phyloP scores from a whole-genome alignment of 1,284 basidiomycete species.

The Boletus austroedulis region DNA sequence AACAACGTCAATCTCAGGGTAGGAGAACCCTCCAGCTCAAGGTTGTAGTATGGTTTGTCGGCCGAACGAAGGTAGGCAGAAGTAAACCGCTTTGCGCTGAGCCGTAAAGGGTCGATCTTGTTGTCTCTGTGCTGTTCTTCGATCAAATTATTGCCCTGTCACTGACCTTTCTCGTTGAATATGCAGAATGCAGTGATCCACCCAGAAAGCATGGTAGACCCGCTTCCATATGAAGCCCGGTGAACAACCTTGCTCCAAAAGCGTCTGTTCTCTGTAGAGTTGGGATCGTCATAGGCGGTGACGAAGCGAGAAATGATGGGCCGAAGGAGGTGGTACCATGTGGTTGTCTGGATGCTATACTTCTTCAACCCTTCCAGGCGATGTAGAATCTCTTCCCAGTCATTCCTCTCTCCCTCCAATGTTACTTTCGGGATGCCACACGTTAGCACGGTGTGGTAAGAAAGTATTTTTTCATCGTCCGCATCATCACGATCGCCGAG shows the following conservation, averaged over 20 bases:
- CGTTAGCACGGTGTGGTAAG: neutral
- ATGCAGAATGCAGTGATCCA: neutral
- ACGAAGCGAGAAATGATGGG: neutral
- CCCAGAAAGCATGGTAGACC: neutral
- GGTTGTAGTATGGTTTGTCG: no score
- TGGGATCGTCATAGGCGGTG: neutral
- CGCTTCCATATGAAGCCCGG: neutral
- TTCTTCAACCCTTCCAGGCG: neutral
- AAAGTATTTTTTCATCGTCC: neutral
- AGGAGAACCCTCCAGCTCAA: no score
- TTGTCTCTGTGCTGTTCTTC: neutral
- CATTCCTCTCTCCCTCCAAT: neutral
- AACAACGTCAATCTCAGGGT: no score
- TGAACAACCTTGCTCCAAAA: neutral
- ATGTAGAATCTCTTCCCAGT: neutral
- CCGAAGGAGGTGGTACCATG: neutral
- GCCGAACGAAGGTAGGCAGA: neutral
- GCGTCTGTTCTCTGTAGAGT: neutral
- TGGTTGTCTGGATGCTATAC: neutral
- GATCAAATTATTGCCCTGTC: neutral
- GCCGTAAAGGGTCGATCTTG: neutral
- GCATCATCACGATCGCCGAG: neutral
- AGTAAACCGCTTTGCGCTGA: neutral
- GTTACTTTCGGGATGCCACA: neutral
- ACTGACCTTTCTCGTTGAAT: neutral